Conservation (phyloP, 768 basidiomycete genomes). For the Pilatotrama ljubarskyi region DNA sequence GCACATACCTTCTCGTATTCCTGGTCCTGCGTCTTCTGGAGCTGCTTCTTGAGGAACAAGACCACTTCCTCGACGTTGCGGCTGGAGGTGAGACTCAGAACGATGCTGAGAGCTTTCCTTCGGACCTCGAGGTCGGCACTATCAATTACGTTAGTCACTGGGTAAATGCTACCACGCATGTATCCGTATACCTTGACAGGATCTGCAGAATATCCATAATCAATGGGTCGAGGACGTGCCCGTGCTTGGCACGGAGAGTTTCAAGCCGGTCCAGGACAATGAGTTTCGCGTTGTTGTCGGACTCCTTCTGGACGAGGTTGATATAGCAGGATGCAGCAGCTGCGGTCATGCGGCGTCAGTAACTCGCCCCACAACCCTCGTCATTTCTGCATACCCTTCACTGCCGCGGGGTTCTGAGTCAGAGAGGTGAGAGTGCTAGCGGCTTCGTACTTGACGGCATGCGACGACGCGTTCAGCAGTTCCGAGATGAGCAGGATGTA, state of each 20-base stretch:
- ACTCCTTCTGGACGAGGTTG: constrained; percentile 89
- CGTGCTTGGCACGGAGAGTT: constrained; percentile 77
- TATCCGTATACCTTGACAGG: constrained; percentile 60
- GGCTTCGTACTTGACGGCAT: constrained; percentile 97
- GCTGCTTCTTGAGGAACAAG: constrained; percentile 94
- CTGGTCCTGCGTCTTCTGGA: constrained; percentile 89
- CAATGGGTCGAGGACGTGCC: constrained; percentile 82
- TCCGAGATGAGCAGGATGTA: constrained; percentile 96
- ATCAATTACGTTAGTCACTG: background rate
- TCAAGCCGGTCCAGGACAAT: constrained; percentile 95
- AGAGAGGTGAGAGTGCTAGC: constrained; percentile 92
- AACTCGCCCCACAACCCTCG: background rate
- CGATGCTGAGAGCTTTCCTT: constrained; percentile 86
- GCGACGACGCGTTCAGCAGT: constrained; percentile 82
- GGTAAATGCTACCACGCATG: background rate
- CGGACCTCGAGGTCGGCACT: constrained; percentile 97
- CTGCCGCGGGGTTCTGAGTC: constrained; percentile 93
- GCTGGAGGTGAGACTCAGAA: constrained; percentile 89
- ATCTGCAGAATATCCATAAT: constrained; percentile 97
- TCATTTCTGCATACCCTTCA: constrained; percentile 66
- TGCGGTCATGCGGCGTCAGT: background rate
- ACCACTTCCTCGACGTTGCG: constrained; percentile 97
- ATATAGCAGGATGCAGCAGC: constrained; percentile 82
- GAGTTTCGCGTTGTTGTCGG: constrained; percentile 98
- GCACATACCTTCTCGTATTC: constrained; percentile 83